Evolutionary conservation across 2,329 filamentous ascomycete species (phyloP), one percentile per base, ranked within the genome.

Genomic region (Calycina herbarum): DNA sequence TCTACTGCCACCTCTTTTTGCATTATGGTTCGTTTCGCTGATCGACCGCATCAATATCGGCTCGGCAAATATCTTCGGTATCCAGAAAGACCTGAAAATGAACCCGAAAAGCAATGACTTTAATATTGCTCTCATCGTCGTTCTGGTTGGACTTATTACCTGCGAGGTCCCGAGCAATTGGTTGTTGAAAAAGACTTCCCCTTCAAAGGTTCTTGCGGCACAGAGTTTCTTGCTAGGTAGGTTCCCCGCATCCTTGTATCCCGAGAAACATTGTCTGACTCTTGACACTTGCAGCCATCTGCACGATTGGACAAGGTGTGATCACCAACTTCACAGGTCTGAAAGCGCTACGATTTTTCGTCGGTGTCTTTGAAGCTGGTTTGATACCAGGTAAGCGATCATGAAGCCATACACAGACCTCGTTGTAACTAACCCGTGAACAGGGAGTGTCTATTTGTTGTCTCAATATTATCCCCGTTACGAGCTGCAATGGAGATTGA

Each of bases 381-480:
- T 74, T 83, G 3, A 77, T 83, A 59, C 82, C 82, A 0, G 74
- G 82, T 62, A 33, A 40, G 35, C 8, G 29, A 59, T 17, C 29
- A 27, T 24, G n/a, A 38, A 40, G 11, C 15, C 31, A 40, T 45
- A 31, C 29, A n/a, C 17, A 42, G n/a, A 15, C 5, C 33, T n/a
- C 11, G 17, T 8, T 13, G n/a, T 56, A 15, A 40, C 59, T 56
- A n/a, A 62, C 42, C 15, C 8, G 10, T 6, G n/a, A n/a, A 31
- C n/a, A 62, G 62, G 62, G 11, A 79, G 80, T 56, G 76, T 82
- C 51, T 82, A 81, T 70, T 72, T 82, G 27, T 79, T 79, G 0
- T 81, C 81, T 31, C 79, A 79, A 70, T 83, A 81, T 74, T 84
- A 84, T 72, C 79, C 78, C 61, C 77, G 79, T 51, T 77, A 81